Percentiles rank a stretch among this genome's conserved stretches.
Evolutionary conservation across 2,329 filamentous ascomycete genomes (phyloP).

Genomic region (Thelonectria rubi): DNA sequence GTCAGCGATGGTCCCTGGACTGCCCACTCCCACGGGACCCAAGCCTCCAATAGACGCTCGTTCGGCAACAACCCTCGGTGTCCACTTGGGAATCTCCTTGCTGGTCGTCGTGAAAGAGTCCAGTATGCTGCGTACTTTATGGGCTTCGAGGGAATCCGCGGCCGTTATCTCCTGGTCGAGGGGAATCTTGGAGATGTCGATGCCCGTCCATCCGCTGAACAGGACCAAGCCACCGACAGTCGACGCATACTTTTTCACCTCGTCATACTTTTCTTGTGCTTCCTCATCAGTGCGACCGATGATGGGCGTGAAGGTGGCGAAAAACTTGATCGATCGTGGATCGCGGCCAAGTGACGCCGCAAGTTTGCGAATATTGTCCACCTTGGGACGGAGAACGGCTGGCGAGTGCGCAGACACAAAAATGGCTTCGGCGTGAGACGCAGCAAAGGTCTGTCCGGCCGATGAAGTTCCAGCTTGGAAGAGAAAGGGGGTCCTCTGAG

Average conservation of each 20-base stretch:
- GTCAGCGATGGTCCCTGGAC: conserved; percentile 54
- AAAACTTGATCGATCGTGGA: conserved; percentile 65
- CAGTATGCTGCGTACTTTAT: conserved; percentile 59
- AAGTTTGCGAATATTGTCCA: conserved; percentile 61
- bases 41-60: conserved; percentile 53
- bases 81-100: conserved; percentile 55
- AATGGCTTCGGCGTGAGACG: conserved; percentile 67
- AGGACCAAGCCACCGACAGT: conserved; percentile 64
- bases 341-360: conserved; percentile 63
- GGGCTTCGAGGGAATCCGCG: conserved; percentile 62
- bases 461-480: conserved; percentile 68
- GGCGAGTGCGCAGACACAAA: conserved; percentile 66
- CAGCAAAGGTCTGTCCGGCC: conserved; percentile 65
- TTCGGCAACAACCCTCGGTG: conserved; percentile 54
- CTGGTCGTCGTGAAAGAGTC: conserved; percentile 59
- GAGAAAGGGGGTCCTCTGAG: conserved; percentile 65
- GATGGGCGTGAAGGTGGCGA: conserved; percentile 60
- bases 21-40: conserved; percentile 49
- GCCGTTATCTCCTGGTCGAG: conserved; percentile 66
- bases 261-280: conserved; percentile 60
- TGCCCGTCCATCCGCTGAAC: conserved; percentile 67
- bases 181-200: conserved; percentile 66
- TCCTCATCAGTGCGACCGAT: conserved; percentile 61
- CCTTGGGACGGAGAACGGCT: conserved; percentile 57
- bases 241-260: conserved; percentile 61